These are phyloP conservation scores for Polyporus tsugae DNA, from an alignment of 1,284 basidiomycete species.

Conservation along the genomic window DNA sequence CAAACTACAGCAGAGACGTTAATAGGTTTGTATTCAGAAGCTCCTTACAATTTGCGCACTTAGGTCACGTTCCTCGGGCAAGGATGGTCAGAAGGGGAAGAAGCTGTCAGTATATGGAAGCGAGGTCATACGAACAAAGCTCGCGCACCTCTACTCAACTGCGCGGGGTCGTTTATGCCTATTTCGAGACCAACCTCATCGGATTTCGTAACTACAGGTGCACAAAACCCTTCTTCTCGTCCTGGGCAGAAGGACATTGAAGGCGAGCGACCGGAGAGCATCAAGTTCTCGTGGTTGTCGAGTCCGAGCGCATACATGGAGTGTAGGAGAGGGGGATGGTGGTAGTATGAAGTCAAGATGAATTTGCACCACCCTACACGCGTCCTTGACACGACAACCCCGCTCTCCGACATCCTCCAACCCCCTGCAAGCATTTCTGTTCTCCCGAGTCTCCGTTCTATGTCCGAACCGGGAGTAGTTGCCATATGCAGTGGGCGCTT, in stretches of 20 bases:
- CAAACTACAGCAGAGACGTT: background rate
- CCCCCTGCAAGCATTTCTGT: background rate
- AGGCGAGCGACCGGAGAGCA: background rate
- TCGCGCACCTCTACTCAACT: background rate
- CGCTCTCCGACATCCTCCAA: constrained; percentile 15
- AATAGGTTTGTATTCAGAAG: constrained; percentile 1
- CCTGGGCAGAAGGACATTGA: background rate
- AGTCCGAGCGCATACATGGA: background rate
- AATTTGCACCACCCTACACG: constrained; percentile 2
- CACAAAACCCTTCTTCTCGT: background rate
- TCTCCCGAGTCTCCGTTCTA: constrained; percentile 16
- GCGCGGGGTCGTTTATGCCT: background rate
- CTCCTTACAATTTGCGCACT: background rate
- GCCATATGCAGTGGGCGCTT: constrained; percentile 15
- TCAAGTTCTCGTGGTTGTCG: background rate
- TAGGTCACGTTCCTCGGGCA: background rate
- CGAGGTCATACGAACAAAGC: background rate
- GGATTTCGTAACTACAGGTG: background rate
- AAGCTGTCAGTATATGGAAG: background rate
- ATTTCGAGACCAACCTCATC: background rate
- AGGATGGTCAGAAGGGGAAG: constrained; percentile 2
- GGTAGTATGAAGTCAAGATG: constrained; percentile 24
- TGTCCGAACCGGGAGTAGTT: constrained; percentile 22
- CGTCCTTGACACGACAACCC: constrained; percentile 12
- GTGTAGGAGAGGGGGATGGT: constrained; percentile 15